Base-by-base conservation (phyloP, 116 monocot species). In the Cymodocea nodosa region DNA sequence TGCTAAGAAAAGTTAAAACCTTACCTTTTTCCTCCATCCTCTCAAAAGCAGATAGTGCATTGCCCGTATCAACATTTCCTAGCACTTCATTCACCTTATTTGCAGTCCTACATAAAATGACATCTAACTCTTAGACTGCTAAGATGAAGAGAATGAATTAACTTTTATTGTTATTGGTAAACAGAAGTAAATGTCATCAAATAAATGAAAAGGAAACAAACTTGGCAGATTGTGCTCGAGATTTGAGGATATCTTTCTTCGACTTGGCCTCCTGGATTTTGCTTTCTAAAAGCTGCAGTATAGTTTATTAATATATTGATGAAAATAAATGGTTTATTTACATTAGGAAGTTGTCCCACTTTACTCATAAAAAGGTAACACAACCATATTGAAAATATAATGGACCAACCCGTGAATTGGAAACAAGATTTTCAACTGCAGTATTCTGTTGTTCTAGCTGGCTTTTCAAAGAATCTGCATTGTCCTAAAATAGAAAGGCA, bases 1-100 rank as follows among this genome's bases (percentile, higher is more conserved):
- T 56, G 8, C 36, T 71, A 18, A 61, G n/a, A 61, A 61, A 61
- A 71, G 35, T 39, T 16, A 68, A 36, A 18, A 19, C 19, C 15
- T 62, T 18, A 92, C 92, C 92, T 63, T 92, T 92, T 81, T 92
- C 92, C 75, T 92, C 92, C 92, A 97, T 97, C 80, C 91, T 97
- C 60, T 91, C 97, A 77, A 91, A 97, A 61, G 97, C 97, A 56
- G 91, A 80, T 79, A 97, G 97, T 56, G 97, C 91, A 68, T 88
- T 79, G 58, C 88, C 88, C 55, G 91, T 88, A 71, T 97, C 91
- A 37, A 97, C 88, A 84, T 83, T 97, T 51, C 97, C 97, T 76
- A 91, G 66, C 88, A 91, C 85, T 76, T 97, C 97, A 69, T 72
- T 86, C 64, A 97, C 91, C 73, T 91, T 91, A 62, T 88, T 97